Evolutionary conservation across 2,329 filamentous ascomycete species (phyloP).

Genomic region (Neopestalotiopsis rosae): DNA sequence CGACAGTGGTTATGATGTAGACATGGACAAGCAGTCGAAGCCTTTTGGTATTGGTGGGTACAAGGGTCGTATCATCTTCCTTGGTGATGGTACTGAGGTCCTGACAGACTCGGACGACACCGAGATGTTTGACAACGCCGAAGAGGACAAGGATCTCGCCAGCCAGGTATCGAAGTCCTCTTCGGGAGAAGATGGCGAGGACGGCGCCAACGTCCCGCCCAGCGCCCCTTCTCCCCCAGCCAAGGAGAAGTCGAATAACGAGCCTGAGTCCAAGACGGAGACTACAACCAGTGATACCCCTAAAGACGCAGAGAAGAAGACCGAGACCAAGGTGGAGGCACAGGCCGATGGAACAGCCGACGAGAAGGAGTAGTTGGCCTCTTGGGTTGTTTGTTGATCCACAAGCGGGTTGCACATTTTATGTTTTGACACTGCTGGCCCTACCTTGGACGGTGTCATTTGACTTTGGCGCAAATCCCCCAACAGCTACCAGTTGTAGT

Average conservation of each 20-base stretch:
- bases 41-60: slow-evolving; percentile 72
- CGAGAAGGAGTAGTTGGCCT: slow-evolving; percentile 31
- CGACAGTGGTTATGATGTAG: slow-evolving; percentile 77
- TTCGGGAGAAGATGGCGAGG: slow-evolving; percentile 33
- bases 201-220: slow-evolving; percentile 35
- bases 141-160: slow-evolving; percentile 84
- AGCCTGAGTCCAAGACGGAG: slow-evolving; percentile 27
- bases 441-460: not conserved
- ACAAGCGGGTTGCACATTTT: slow-evolving; percentile 17
- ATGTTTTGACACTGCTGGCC: slow-evolving; percentile 3
- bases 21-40: slow-evolving; percentile 68
- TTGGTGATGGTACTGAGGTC: slow-evolving; percentile 94
- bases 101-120: slow-evolving; percentile 86
- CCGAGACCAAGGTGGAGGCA: slow-evolving; percentile 32
- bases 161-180: slow-evolving; percentile 78
- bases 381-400: slow-evolving; percentile 16
- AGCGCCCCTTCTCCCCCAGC: slow-evolving; percentile 38
- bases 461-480: not conserved
- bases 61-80: slow-evolving; percentile 87
- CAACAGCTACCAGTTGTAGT: slow-evolving; percentile 11
- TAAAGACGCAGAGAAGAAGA: slow-evolving; percentile 24
- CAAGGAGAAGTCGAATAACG: slow-evolving; percentile 34
- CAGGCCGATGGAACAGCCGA: slow-evolving; percentile 29
- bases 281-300: slow-evolving; percentile 32
- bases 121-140: slow-evolving; percentile 88